These are phyloP conservation scores for Chaetomidium leptoderma DNA, from an alignment of 495 filamentous ascomycete species.

Conservation along the genomic window DNA sequence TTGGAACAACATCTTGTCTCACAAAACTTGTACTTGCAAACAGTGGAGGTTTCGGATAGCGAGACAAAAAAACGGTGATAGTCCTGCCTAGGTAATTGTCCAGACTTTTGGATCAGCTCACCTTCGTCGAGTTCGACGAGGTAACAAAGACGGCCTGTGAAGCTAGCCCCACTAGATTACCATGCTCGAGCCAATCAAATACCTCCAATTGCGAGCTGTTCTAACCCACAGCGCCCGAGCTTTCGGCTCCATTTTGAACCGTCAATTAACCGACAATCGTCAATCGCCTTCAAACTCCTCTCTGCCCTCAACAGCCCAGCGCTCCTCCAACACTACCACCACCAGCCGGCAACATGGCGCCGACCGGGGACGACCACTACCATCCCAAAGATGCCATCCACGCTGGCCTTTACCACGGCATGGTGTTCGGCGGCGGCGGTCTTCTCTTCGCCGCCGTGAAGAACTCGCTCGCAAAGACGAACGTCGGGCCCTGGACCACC, in stretches of 20 bases:
- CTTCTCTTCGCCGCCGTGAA: slow-evolving; percentile 70
- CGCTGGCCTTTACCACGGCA: slow-evolving; percentile 57
- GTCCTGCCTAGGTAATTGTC: too few relatives aligned
- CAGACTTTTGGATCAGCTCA: too few relatives aligned
- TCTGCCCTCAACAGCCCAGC: neutral
- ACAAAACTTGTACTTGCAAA: too few relatives aligned
- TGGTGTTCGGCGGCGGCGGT: slow-evolving; percentile 64
- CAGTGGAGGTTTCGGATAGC: too few relatives aligned
- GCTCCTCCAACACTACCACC: slow-evolving; percentile 12
- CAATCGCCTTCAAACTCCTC: slow-evolving; percentile 9
- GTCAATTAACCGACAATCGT: slow-evolving; percentile 2
- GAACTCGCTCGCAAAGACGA: slow-evolving; percentile 75
- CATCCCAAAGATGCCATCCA: slow-evolving; percentile 75
- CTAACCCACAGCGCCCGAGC: slow-evolving; percentile 3
- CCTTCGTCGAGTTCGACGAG: too few relatives aligned
- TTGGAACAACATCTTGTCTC: too few relatives aligned
- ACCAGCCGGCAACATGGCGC: slow-evolving; percentile 50
- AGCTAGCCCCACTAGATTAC: neutral
- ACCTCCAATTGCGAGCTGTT: neutral
- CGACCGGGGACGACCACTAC: slow-evolving; percentile 48
- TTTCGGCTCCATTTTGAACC: slow-evolving; percentile 1
- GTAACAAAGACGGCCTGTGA: too few relatives aligned
- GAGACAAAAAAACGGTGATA: too few relatives aligned
- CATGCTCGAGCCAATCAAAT: neutral
- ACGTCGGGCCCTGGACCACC: slow-evolving; percentile 70